These are phyloP conservation scores for Blumeriella jaapii DNA, from an alignment of 2,329 filamentous ascomycete species.

Conservation along the genomic window DNA sequence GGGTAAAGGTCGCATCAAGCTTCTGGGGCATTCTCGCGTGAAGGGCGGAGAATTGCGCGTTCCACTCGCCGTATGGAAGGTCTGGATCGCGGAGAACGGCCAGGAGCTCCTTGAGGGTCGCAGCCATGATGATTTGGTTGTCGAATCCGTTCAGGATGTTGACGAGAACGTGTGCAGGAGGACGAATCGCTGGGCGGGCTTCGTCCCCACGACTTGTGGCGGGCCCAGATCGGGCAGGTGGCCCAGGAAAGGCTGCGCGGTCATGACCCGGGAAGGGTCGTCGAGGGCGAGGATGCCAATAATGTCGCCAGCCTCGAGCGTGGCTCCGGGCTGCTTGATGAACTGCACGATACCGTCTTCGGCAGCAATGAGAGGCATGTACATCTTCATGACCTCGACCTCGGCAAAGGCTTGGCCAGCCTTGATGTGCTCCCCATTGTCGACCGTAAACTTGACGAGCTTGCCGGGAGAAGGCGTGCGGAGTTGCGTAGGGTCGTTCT, in stretches of 20 bases:
- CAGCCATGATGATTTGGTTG: slow-evolving; percentile 91
- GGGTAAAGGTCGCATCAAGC: slow-evolving; percentile 69
- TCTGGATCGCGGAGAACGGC: slow-evolving; percentile 81
- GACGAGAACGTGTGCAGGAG: slow-evolving; percentile 64
- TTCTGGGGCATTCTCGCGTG: slow-evolving; percentile 95
- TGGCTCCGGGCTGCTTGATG: slow-evolving; percentile 98
- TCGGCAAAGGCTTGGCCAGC: slow-evolving; percentile 91
- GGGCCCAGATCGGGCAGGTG: slow-evolving; percentile 80
- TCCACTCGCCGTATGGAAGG: slow-evolving; percentile 93
- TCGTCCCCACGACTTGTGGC: slow-evolving; percentile 78
- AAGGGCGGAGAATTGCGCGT: slow-evolving; percentile 88
- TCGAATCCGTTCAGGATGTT: slow-evolving; percentile 92
- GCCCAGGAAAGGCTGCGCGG: slow-evolving; percentile 85
- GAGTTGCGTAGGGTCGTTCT: slow-evolving; percentile 96
- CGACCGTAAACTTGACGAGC: slow-evolving; percentile 93
- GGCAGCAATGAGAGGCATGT: slow-evolving; percentile 93
- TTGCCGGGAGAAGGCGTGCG: slow-evolving; percentile 92
- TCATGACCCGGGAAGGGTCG: slow-evolving; percentile 92
- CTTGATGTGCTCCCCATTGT: slow-evolving; percentile 86
- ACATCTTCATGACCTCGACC: slow-evolving; percentile 99
- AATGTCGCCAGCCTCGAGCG: slow-evolving; percentile 93
- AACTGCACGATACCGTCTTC: slow-evolving; percentile 95
- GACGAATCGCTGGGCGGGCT: slow-evolving; percentile 79
- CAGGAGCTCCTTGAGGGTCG: slow-evolving; percentile 79
- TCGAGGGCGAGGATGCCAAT: slow-evolving; percentile 94